Conservation (phyloP, 2,329 filamentous ascomycete genomes). For the Albifimbria verrucaria region DNA sequence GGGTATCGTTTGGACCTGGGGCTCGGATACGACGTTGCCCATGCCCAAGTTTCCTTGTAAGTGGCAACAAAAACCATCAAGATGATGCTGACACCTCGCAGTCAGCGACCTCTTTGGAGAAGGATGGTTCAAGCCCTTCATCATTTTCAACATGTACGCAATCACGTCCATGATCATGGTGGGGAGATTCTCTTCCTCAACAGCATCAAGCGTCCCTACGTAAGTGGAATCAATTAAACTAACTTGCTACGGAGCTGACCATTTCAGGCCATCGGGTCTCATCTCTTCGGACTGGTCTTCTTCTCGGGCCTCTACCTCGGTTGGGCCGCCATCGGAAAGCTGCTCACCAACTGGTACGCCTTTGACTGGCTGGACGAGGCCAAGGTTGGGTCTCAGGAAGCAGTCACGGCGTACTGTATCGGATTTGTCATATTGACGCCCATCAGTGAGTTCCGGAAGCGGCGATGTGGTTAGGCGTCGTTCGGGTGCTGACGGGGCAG, state of each 20-base stretch:
- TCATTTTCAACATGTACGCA: slow-evolving; percentile 43
- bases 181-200: slow-evolving; percentile 46
- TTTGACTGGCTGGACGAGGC: slow-evolving; percentile 51
- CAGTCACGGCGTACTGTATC: slow-evolving; percentile 40
- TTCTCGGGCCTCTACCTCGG: slow-evolving; percentile 42
- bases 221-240: slow-evolving; percentile 23
- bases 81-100: slow-evolving; percentile 24
- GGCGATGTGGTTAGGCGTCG: background rate
- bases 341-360: slow-evolving; percentile 40
- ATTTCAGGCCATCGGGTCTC: slow-evolving; percentile 39
- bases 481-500: slow-evolving; percentile 25
- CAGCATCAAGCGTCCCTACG: slow-evolving; percentile 49
- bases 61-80: too few species aligned
- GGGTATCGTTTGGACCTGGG: slow-evolving; percentile 9
- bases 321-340: slow-evolving; percentile 46
- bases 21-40: background rate
- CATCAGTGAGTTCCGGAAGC: slow-evolving; percentile 37
- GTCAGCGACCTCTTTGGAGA: slow-evolving; percentile 47
- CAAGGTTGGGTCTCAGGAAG: slow-evolving; percentile 39
- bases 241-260: slow-evolving; percentile 7
- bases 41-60: slow-evolving; percentile 20
- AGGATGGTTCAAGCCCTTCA: slow-evolving; percentile 44
- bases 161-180: slow-evolving; percentile 40
- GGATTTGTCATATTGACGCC: slow-evolving; percentile 42
- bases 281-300: slow-evolving; percentile 38